These are phyloP conservation scores for Paraleonurus japonicus DNA, from an alignment of 257 asterid genomes.

Conservation along the genomic window DNA sequence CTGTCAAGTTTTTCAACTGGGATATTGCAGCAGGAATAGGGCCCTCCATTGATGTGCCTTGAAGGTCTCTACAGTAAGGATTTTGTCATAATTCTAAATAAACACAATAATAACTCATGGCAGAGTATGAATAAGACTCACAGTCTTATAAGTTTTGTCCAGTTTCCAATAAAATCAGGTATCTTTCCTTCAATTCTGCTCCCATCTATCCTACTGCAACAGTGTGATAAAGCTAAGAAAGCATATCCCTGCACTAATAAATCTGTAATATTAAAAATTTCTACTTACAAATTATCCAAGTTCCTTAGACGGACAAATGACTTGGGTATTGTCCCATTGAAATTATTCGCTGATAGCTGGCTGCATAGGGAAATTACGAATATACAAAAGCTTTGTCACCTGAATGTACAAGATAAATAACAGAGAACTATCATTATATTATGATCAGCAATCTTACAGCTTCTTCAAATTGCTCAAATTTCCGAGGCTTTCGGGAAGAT, in stretches of 20 bases:
- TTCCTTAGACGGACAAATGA: constrained; percentile 54
- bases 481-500: constrained; percentile 68
- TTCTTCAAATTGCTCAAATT: constrained; percentile 52
- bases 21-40: constrained; percentile 66
- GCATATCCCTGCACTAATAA: background rate
- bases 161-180: constrained; percentile 77
- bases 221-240: constrained; percentile 11
- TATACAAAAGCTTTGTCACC: background rate
- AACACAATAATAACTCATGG: background rate
- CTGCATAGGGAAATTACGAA: constrained; percentile 42
- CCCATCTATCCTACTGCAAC: constrained; percentile 90
- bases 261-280: background rate
- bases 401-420: background rate
- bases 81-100: constrained; percentile 9
- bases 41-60: constrained; percentile 79
- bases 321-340: constrained; percentile 73
- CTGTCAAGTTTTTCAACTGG: constrained; percentile 41
- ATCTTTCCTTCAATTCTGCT: constrained; percentile 60
- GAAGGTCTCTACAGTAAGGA: constrained; percentile 59
- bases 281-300: constrained; percentile 83
- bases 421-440: background rate
- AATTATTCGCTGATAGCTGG: constrained; percentile 68
- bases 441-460: constrained; percentile 56
- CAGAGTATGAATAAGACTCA: constrained; percentile 36
- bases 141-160: constrained; percentile 60